Conservation (phyloP, 495 filamentous ascomycete species). For the Trichoderma reesei region DNA sequence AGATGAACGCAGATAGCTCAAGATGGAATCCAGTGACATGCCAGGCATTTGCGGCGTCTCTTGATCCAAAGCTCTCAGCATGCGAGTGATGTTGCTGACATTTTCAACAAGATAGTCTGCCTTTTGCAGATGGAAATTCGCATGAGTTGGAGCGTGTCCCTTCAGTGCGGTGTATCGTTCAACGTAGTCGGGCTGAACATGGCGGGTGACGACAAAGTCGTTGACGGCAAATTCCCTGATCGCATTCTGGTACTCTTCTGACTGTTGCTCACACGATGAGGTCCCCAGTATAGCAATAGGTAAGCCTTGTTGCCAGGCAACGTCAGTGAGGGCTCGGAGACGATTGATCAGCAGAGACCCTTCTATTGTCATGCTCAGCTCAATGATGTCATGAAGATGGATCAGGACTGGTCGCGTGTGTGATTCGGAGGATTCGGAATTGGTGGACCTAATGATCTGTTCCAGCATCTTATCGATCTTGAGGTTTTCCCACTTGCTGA, state of each 20-base stretch:
- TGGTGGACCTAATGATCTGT: conserved; percentile 25
- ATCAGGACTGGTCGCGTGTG: conserved; percentile 43
- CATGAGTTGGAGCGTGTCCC: neutral
- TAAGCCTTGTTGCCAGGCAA: conserved; percentile 56
- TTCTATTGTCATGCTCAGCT: conserved; percentile 53
- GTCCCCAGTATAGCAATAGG: conserved; percentile 68
- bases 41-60: neutral
- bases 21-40: neutral
- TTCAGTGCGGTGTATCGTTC: neutral
- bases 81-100: conserved; percentile 28
- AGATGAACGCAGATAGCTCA: neutral
- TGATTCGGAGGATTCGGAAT: conserved; percentile 8
- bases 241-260: conserved; percentile 22
- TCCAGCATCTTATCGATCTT: conserved; percentile 33
- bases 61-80: conserved; percentile 24
- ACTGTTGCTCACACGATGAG: conserved; percentile 30
- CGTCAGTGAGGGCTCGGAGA: conserved; percentile 60
- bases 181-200: neutral
- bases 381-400: conserved; percentile 70
- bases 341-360: conserved; percentile 54
- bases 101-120: conserved; percentile 30
- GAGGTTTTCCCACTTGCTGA: conserved; percentile 34
- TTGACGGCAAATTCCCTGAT: conserved; percentile 23
- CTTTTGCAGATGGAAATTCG: conserved; percentile 23
- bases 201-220: conserved; percentile 18